phyloP scores from a whole-genome alignment of 805 yeast genomes.

The Saturnispora kantuleensis region DNA sequence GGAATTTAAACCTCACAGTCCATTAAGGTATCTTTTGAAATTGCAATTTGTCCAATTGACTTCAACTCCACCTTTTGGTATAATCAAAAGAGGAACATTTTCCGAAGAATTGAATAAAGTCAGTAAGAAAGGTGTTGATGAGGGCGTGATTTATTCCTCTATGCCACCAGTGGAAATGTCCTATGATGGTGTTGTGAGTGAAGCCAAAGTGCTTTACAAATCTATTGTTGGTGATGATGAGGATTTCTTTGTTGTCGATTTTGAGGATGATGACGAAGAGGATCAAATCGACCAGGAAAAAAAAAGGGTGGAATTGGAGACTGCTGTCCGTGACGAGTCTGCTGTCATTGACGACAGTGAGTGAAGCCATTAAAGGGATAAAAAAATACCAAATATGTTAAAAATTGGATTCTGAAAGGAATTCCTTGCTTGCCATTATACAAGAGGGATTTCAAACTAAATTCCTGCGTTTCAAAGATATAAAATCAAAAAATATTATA shows the following conservation, averaged over 20 bases:
- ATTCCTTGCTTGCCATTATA: background rate
- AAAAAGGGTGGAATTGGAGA: background rate
- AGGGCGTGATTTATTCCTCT: slow-evolving; percentile 37
- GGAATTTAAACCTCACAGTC: slow-evolving; percentile 62
- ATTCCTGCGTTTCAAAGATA: too few species aligned
- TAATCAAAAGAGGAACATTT: slow-evolving; percentile 34
- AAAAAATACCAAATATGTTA: too few species aligned
- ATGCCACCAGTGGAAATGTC: slow-evolving; percentile 82
- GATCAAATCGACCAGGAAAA: slow-evolving; percentile 2
- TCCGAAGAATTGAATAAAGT: slow-evolving; percentile 12
- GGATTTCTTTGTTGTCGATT: slow-evolving; percentile 92
- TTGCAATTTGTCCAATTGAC: slow-evolving; percentile 52
- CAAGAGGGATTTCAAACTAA: too few species aligned
- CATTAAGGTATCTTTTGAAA: slow-evolving; percentile 47
- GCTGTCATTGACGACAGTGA: slow-evolving; percentile 9
- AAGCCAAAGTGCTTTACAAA: slow-evolving; percentile 65
- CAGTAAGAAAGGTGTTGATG: slow-evolving; percentile 32
- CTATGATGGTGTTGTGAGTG: slow-evolving; percentile 83
- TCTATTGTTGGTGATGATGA: slow-evolving; percentile 86
- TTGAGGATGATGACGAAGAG: slow-evolving; percentile 83
- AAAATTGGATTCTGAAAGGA: too few species aligned
- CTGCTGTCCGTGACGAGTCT: slow-evolving; percentile 10
- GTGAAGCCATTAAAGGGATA: background rate
- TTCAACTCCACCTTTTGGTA: slow-evolving; percentile 46
- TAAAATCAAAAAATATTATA: too few species aligned